Conservation (phyloP, 78 protist species). For the Speleostelium caveatum region DNA sequence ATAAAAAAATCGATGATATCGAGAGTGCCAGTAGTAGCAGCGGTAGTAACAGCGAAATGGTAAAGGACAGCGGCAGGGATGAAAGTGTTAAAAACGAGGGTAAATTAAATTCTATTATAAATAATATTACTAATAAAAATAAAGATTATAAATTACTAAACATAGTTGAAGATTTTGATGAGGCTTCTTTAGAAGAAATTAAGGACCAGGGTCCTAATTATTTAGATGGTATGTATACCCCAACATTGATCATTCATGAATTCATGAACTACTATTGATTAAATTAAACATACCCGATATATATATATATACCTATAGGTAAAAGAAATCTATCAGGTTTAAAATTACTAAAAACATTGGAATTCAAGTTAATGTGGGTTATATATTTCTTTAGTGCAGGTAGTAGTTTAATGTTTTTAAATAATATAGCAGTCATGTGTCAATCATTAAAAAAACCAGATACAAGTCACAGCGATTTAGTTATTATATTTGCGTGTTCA, state of each 20-base stretch:
- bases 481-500: slow-evolving; percentile 45
- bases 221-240: slow-evolving; percentile 30
- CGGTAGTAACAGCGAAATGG: neutral
- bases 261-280: too few species aligned
- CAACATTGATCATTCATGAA: too few species aligned
- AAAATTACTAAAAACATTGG: slow-evolving; percentile 5
- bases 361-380: slow-evolving; percentile 10
- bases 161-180: slow-evolving; percentile 19
- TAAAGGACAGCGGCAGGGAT: neutral
- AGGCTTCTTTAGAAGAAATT: neutral
- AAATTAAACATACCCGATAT: too few species aligned
- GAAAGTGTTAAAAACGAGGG: slow-evolving; percentile 14
- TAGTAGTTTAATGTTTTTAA: slow-evolving; percentile 56
- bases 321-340: slow-evolving; percentile 63
- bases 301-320: too few species aligned
- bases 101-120: slow-evolving; percentile 8
- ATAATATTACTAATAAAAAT: too few species aligned
- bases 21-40: slow-evolving; percentile 4
- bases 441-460: neutral
- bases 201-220: neutral
- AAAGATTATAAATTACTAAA: too few species aligned
- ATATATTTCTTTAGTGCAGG: slow-evolving; percentile 62
- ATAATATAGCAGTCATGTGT: slow-evolving; percentile 39
- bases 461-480: slow-evolving; percentile 21
- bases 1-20: neutral